These are phyloP conservation scores for Neofusicoccum cordaticola DNA, from an alignment of 2,329 filamentous ascomycete genomes.

Conservation along the genomic window DNA sequence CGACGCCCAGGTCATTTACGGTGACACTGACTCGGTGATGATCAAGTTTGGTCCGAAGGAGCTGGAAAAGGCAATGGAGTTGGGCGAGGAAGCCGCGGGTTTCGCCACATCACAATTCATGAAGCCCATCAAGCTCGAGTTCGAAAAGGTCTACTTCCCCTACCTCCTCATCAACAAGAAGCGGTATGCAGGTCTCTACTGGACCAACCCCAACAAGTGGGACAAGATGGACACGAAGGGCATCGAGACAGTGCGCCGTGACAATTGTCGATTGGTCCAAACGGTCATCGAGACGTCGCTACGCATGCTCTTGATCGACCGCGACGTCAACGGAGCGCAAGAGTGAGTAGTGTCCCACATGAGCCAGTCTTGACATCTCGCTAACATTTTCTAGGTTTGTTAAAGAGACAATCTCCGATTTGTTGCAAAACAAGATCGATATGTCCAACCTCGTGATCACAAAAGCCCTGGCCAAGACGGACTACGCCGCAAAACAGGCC, in stretches of 20 bases:
- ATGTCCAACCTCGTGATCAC: slow-evolving; percentile 99
- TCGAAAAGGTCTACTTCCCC: slow-evolving; percentile 98
- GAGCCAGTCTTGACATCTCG: slow-evolving; percentile 18
- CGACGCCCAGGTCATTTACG: slow-evolving; percentile 95
- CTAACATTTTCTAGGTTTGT: slow-evolving; percentile 69
- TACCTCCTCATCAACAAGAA: slow-evolving; percentile 99
- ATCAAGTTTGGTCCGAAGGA: slow-evolving; percentile 95
- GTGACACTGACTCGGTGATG: slow-evolving; percentile 99
- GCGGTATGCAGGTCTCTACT: slow-evolving; percentile 95
- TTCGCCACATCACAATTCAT: slow-evolving; percentile 90
- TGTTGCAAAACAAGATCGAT: slow-evolving; percentile 95
- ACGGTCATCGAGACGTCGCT: slow-evolving; percentile 96
- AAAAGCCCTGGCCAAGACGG: slow-evolving; percentile 80
- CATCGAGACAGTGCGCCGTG: slow-evolving; percentile 95
- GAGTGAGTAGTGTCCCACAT: slow-evolving; percentile 61
- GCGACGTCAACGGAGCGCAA: slow-evolving; percentile 85
- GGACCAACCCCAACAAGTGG: slow-evolving; percentile 90
- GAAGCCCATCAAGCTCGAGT: slow-evolving; percentile 97
- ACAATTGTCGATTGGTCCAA: slow-evolving; percentile 93
- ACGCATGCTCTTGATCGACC: slow-evolving; percentile 92
- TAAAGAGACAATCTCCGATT: slow-evolving; percentile 90
- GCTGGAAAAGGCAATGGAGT: slow-evolving; percentile 82
- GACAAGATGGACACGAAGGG: slow-evolving; percentile 99
- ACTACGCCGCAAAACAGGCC: slow-evolving; percentile 86
- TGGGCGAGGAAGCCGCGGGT: slow-evolving; percentile 88